Evolutionary conservation across 306 rosid genomes (phyloP).

Genomic region (Citrullus colocynthis): DNA sequence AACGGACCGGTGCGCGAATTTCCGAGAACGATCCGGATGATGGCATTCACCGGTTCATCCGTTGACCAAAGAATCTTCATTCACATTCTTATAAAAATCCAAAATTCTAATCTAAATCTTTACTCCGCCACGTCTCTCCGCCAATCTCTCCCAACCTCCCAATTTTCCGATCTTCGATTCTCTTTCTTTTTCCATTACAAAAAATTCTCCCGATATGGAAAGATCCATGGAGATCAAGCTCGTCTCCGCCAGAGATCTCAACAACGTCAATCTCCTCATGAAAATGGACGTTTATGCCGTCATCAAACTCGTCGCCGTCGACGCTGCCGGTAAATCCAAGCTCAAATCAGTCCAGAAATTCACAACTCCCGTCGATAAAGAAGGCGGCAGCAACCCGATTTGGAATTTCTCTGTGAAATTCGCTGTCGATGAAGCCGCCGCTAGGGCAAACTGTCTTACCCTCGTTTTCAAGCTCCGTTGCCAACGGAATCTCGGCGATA

Average conservation of each 20-base stretch:
- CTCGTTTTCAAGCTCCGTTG: slow-evolving; percentile 35
- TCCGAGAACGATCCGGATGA: background rate
- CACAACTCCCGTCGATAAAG: slow-evolving; percentile 27
- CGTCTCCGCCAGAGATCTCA: slow-evolving; percentile 54
- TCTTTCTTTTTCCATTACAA: background rate
- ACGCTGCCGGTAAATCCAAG: slow-evolving; percentile 25
- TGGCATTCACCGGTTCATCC: background rate
- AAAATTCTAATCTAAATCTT: background rate
- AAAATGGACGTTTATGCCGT: slow-evolving; percentile 71
- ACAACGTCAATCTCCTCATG: slow-evolving; percentile 46
- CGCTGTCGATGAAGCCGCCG: slow-evolving; percentile 26
- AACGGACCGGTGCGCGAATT: background rate
- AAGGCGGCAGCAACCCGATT: slow-evolving; percentile 34
- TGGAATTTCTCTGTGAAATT: slow-evolving; percentile 51
- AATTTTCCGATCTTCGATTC: background rate
- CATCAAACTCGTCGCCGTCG: slow-evolving; percentile 30
- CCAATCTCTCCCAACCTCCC: background rate
- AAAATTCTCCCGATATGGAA: slow-evolving; percentile 25
- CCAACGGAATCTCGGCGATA: slow-evolving; percentile 37
- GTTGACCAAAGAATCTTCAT: background rate
- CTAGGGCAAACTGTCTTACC: slow-evolving; percentile 28
- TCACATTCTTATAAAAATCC: background rate
- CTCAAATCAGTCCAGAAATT: slow-evolving; percentile 5
- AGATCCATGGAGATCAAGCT: slow-evolving; percentile 44
- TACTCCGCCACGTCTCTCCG: background rate